A percentile compares a stretch with the other conserved stretches of the same genome.
These are phyloP conservation scores for Monosporozyma unispora DNA, from an alignment of 805 yeast genomes.

Conservation along the genomic window DNA sequence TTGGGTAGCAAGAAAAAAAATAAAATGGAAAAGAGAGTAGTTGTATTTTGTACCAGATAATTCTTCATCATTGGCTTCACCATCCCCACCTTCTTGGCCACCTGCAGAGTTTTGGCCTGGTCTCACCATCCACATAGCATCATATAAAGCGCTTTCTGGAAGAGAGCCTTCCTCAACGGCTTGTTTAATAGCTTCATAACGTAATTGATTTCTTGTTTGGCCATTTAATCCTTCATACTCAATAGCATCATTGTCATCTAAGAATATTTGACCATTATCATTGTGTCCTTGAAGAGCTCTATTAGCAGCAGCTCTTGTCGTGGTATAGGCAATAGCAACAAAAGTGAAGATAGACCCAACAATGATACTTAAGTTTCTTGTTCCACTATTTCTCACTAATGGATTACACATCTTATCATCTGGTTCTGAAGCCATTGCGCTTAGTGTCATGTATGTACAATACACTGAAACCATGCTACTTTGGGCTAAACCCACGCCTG, in stretches of 20 bases:
- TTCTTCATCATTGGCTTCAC: slow-evolving; percentile 35
- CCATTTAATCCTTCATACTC: slow-evolving; percentile 37
- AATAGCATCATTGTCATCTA: slow-evolving; percentile 18
- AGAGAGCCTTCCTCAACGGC: slow-evolving; percentile 95
- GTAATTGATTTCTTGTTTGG: slow-evolving; percentile 53
- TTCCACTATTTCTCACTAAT: slow-evolving; percentile 75
- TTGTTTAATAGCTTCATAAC: slow-evolving; percentile 79
- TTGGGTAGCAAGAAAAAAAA: slow-evolving; percentile 91
- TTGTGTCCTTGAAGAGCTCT: slow-evolving; percentile 48
- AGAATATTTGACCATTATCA: slow-evolving; percentile 29
- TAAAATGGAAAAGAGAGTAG: slow-evolving; percentile 79
- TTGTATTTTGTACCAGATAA: slow-evolving; percentile 73
- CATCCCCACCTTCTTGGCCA: slow-evolving; percentile 26
- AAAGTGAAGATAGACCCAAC: slow-evolving; percentile 91
- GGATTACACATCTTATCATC: slow-evolving; percentile 93
- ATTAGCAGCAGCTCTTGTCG: slow-evolving; percentile 90
- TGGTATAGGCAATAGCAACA: slow-evolving; percentile 91
- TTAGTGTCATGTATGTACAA: slow-evolving; percentile 81
- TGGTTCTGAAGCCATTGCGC: slow-evolving; percentile 94
- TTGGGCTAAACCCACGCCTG: slow-evolving; percentile 94
- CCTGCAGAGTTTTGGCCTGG: slow-evolving; percentile 21
- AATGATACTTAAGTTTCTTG: slow-evolving; percentile 79
- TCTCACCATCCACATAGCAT: slow-evolving; percentile 45
- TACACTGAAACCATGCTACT: slow-evolving; percentile 91
- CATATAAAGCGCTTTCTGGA: slow-evolving; percentile 84